A percentile compares a stretch with the other conserved stretches of the same genome.
Conservation (phyloP, 768 basidiomycete genomes). For the Dioszegia aurantiaca region DNA sequence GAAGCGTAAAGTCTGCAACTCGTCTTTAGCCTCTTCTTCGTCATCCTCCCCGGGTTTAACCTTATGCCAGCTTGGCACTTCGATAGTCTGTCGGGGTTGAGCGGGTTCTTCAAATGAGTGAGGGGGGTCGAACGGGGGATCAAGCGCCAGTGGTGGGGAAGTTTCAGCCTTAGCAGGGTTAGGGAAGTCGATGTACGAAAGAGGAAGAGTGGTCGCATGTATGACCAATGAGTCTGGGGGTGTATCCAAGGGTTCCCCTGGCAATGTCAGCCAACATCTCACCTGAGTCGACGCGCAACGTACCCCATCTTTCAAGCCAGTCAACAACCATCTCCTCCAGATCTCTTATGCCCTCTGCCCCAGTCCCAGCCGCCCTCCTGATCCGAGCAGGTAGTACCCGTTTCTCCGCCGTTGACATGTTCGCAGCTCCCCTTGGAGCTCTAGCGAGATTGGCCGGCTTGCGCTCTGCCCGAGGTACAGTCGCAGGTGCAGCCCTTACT, state of each 20-base stretch:
- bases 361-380: slow-evolving; percentile 70
- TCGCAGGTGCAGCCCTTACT: neutral
- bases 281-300: slow-evolving; percentile 53
- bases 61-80: slow-evolving; percentile 58
- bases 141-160: neutral
- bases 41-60: slow-evolving; percentile 61
- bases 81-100: slow-evolving; percentile 4
- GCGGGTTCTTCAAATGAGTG: slow-evolving; percentile 60
- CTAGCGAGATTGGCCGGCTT: neutral
- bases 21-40: slow-evolving; percentile 49
- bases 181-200: slow-evolving; percentile 54
- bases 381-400: slow-evolving; percentile 78
- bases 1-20: slow-evolving; percentile 8
- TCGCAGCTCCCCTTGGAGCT: neutral
- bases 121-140: slow-evolving; percentile 54
- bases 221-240: slow-evolving; percentile 67
- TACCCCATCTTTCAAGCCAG: slow-evolving; percentile 65
- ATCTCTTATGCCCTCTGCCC: slow-evolving; percentile 69
- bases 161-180: neutral
- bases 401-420: slow-evolving; percentile 52
- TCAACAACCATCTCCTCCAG: slow-evolving; percentile 80
- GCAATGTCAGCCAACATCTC: slow-evolving; percentile 8
- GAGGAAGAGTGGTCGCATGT: slow-evolving; percentile 69
- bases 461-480: neutral
- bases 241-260: slow-evolving; percentile 71